Conservation (phyloP, 495 filamentous ascomycete genomes). For the Lophiostoma macrostomum region DNA sequence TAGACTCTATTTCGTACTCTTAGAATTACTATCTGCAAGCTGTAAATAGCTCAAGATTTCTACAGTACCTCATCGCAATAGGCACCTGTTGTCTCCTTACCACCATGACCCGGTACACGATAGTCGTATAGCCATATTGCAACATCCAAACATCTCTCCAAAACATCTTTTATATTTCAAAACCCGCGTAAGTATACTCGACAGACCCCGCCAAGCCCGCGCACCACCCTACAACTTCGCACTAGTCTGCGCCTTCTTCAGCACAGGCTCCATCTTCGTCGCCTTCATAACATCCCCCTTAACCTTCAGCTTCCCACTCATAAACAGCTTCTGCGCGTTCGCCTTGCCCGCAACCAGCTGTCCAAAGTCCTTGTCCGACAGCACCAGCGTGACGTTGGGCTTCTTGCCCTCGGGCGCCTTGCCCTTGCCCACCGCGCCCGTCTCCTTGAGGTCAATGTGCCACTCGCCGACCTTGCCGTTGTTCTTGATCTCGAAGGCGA, state of each 20-base stretch:
- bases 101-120: too few relatives aligned
- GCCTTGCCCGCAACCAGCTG: conserved; percentile 82
- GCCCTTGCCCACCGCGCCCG: conserved; percentile 77
- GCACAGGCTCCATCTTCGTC: conserved; percentile 90
- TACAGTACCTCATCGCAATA: too few relatives aligned
- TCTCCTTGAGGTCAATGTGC: conserved; percentile 93
- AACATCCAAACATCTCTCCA: too few relatives aligned
- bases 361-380: conserved; percentile 83
- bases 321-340: conserved; percentile 92
- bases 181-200: neutral
- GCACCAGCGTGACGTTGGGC: conserved; percentile 76
- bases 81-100: too few relatives aligned
- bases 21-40: too few relatives aligned
- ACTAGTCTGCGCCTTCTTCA: conserved; percentile 74
- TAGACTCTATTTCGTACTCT: too few relatives aligned
- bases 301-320: conserved; percentile 95
- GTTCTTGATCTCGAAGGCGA: conserved; percentile 92
- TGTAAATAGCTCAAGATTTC: too few relatives aligned
- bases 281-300: conserved; percentile 99
- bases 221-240: conserved; percentile 26
- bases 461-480: conserved; percentile 74
- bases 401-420: conserved; percentile 64
- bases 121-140: too few relatives aligned
- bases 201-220: neutral
- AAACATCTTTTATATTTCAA: neutral